Conservation (phyloP, 768 basidiomycete genomes). For the Phlebiopsis flavidoalba region DNA sequence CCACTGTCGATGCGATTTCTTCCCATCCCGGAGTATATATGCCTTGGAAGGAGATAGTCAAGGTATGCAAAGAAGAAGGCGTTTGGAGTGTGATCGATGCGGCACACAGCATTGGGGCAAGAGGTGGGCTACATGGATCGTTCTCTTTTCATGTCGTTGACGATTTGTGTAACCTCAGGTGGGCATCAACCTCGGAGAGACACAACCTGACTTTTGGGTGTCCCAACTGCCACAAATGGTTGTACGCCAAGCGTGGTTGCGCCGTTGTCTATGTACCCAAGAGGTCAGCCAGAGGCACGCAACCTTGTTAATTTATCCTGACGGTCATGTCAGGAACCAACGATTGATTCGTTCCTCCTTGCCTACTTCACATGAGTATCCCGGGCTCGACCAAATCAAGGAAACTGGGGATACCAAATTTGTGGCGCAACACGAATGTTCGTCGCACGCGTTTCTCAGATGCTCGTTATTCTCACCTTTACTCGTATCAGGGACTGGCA, state of each 20-base stretch:
- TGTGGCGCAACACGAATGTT: slow-evolving; percentile 22
- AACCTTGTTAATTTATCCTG: neutral
- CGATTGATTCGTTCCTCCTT: slow-evolving; percentile 54
- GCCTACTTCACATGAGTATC: slow-evolving; percentile 50
- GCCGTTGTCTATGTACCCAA: slow-evolving; percentile 73
- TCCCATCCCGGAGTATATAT: slow-evolving; percentile 56
- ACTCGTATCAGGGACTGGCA: slow-evolving; percentile 50
- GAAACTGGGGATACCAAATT: slow-evolving; percentile 23
- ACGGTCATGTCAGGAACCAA: slow-evolving; percentile 47
- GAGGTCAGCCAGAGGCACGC: slow-evolving; percentile 30
- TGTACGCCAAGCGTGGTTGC: slow-evolving; percentile 61
- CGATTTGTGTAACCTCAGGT: slow-evolving; percentile 7
- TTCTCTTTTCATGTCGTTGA: neutral
- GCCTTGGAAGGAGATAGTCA: slow-evolving; percentile 70
- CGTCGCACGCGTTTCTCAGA: neutral
- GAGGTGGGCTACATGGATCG: slow-evolving; percentile 28
- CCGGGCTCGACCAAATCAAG: slow-evolving; percentile 30
- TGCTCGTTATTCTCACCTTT: too few species aligned
- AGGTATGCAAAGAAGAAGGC: slow-evolving; percentile 57
- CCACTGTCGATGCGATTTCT: slow-evolving; percentile 63
- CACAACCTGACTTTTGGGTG: slow-evolving; percentile 71
- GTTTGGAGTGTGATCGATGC: slow-evolving; percentile 72
- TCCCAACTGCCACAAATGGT: slow-evolving; percentile 91
- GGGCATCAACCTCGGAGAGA: slow-evolving; percentile 49
- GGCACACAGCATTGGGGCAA: slow-evolving; percentile 75